phyloP scores from a whole-genome alignment of 208 protist species.

The Trypanosoma avium region DNA sequence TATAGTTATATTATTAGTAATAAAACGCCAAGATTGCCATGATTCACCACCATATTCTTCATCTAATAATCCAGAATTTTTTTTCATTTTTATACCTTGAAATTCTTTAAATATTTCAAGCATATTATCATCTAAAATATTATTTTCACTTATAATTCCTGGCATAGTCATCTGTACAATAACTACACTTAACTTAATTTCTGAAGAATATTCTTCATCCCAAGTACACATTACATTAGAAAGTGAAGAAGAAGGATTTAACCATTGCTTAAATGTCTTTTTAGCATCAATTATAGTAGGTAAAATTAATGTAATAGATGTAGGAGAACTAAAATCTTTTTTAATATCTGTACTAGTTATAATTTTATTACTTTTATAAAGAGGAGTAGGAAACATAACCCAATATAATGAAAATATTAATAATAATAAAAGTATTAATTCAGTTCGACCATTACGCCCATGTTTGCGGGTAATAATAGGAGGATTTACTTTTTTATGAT shows the following conservation, averaged over 20 bases:
- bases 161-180: conserved; percentile 3
- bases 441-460: background rate
- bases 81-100: background rate
- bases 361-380: background rate
- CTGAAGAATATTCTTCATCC: background rate
- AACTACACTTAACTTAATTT: conserved; percentile 1
- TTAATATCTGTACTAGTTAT: background rate
- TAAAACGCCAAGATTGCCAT: conserved; percentile 9
- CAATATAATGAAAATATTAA: background rate
- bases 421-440: background rate
- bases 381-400: background rate
- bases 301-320: background rate
- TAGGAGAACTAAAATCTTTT: background rate
- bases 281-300: background rate
- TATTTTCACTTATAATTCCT: background rate
- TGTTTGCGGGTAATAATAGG: background rate
- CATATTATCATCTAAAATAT: background rate
- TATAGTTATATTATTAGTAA: background rate
- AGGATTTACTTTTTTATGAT: background rate
- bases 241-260: background rate
- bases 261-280: background rate
- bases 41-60: background rate
- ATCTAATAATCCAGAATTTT: background rate
- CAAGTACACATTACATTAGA: background rate
- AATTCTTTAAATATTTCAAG: background rate